Base-by-base conservation (phyloP, 306 rosid species). In the Inga leiocalycina region DNA sequence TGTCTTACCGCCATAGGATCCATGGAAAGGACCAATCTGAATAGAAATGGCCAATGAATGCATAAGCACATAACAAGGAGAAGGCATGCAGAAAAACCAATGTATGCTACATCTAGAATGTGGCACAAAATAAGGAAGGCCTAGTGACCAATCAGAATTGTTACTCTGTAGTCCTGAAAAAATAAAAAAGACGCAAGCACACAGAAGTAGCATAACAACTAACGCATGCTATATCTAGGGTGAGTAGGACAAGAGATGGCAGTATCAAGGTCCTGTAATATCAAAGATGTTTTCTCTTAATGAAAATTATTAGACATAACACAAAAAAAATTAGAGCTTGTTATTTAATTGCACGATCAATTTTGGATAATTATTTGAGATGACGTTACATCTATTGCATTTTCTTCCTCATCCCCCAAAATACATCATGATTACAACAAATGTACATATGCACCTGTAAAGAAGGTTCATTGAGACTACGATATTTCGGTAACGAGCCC, bases 21-120 rank as follows among this genome's bases (percentile, higher is more conserved):
- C 90, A 68, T 79, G 89, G 87, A 97, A 82, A 87, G 98, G 97
- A 80, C 97, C 99, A 85, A 97, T 88, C 99, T 97, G 89, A 59
- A 73, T 80, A 56, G 62, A 77, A 79, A 79, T 35, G 56, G 80
- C 44, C 67, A 85, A 68, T 12, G 27, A 56, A 81, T 79, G 48
- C 24, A 35, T 78, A 30, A 81, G 77, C 79, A 86, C 30, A 81
- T 66, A 51, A 68, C 76, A 56, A 71, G 46, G 79, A 46, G 66
- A 14, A 74, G 75, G 76, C 81, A 76, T 71, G 61, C 81, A 68
- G 56, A 37, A 39, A 9, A 65, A 61, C 22, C 19, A 74, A 69
- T 57, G 75, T 24, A 68, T 19, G 48, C 2, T 48, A 52, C 67
- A 88, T 20, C 49, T 30, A 15, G 16, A 62, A 32, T 61, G 45